Percentiles rank a stretch among this genome's conserved stretches.
Evolutionary conservation across 2,329 filamentous ascomycete genomes (phyloP).

Genomic region (Fusarium cyanostomum): DNA sequence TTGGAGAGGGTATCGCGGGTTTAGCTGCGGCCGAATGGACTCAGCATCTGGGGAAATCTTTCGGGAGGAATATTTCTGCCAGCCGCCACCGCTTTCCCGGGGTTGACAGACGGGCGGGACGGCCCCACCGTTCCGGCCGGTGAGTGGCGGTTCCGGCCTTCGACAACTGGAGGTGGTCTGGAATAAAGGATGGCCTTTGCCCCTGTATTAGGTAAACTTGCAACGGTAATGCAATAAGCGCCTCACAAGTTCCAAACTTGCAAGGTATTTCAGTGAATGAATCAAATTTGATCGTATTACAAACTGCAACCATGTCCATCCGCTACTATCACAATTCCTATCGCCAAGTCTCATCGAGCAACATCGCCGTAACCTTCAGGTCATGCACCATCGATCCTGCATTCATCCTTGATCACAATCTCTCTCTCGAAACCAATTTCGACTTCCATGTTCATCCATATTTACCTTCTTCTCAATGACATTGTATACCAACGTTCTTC

Average conservation of each 20-base stretch:
- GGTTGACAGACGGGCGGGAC: slow-evolving; percentile 14
- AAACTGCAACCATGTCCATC: slow-evolving; percentile 7
- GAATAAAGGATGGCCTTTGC: not conserved
- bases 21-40: slow-evolving; percentile 27
- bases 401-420: not conserved
- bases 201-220: not conserved
- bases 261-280: not conserved
- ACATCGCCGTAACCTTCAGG: slow-evolving; percentile 4
- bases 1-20: slow-evolving; percentile 28
- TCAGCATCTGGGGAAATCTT: slow-evolving; percentile 34
- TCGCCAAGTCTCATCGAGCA: slow-evolving; percentile 11
- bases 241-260: not conserved
- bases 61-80: slow-evolving; percentile 54
- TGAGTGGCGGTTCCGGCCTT: slow-evolving; percentile 12
- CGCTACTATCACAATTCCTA: slow-evolving; percentile 10
- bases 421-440: not conserved
- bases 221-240: not conserved
- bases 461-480: not conserved
- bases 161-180: too few species aligned
- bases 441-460: not conserved
- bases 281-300: slow-evolving; percentile 1
- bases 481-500: not conserved
- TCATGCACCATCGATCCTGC: not conserved
- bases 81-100: slow-evolving; percentile 46
- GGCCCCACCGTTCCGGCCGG: slow-evolving; percentile 38